Conservation (phyloP, 345 rosid species). For the Euphorbia peplus region DNA sequence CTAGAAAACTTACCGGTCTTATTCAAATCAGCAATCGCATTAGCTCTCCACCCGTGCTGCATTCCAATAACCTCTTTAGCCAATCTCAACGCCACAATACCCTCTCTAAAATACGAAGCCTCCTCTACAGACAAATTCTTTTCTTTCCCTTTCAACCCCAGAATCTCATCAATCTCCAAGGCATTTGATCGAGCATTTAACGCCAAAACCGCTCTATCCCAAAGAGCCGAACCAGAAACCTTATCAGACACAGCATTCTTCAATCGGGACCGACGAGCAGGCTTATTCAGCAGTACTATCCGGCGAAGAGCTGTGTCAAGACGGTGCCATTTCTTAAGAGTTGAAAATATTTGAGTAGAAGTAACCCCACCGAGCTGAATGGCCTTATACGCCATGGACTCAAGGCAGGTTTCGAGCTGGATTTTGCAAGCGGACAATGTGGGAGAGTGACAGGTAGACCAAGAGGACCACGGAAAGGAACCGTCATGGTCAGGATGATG, state of each 20-base stretch:
- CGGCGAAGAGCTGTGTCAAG: slow-evolving; percentile 57
- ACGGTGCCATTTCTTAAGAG: slow-evolving; percentile 85
- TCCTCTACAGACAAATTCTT: slow-evolving; percentile 65
- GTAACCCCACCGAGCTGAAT: slow-evolving; percentile 66
- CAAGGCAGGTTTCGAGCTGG: slow-evolving; percentile 90
- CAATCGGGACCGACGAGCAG: slow-evolving; percentile 25
- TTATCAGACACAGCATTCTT: slow-evolving; percentile 39
- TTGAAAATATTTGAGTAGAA: slow-evolving; percentile 69
- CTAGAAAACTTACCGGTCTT: slow-evolving; percentile 69
- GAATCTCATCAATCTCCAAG: slow-evolving; percentile 60
- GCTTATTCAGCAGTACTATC: slow-evolving; percentile 28
- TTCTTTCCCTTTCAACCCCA: slow-evolving; percentile 51
- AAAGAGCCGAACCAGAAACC: slow-evolving; percentile 54
- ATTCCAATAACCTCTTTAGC: slow-evolving; percentile 71
- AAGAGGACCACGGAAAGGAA: slow-evolving; percentile 85
- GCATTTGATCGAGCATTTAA: slow-evolving; percentile 71
- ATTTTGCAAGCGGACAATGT: slow-evolving; percentile 49
- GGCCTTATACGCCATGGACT: slow-evolving; percentile 71
- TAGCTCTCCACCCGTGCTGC: slow-evolving; percentile 75
- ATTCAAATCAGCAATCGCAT: slow-evolving; percentile 78
- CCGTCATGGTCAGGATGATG: slow-evolving; percentile 63
- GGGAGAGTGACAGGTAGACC: slow-evolving; percentile 72
- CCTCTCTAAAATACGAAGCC: slow-evolving; percentile 73
- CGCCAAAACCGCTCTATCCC: slow-evolving; percentile 70
- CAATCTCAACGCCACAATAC: slow-evolving; percentile 64